Evolutionary conservation across 106 monocot species (phyloP).

Genomic region (Phalaenopsis equestris): DNA sequence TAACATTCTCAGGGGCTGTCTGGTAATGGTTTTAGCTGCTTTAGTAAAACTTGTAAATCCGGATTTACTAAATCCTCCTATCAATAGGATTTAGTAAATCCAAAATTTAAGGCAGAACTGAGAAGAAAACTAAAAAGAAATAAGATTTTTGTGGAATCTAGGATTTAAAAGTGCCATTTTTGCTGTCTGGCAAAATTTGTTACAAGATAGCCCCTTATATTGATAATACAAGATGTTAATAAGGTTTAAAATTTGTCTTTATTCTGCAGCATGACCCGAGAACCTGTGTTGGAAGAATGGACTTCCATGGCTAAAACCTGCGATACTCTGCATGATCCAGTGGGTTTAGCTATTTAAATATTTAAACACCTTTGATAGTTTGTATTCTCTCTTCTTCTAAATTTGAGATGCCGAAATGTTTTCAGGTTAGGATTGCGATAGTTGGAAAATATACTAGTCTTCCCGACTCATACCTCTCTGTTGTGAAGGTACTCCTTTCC

Average conservation of each 20-base stretch:
- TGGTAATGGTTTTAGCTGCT: too few relatives aligned
- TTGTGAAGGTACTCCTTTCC: conserved; percentile 50
- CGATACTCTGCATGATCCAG: conserved; percentile 59
- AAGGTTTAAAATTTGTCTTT: background rate
- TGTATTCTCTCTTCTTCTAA: background rate
- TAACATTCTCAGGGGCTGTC: too few relatives aligned
- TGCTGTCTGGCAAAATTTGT: too few relatives aligned
- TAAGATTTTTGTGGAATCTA: too few relatives aligned
- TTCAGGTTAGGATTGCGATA: conserved; percentile 96
- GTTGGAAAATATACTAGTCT: conserved; percentile 95
- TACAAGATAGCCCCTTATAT: background rate
- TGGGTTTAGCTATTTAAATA: conserved; percentile 16
- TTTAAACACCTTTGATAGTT: conserved; percentile 2
- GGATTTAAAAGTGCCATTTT: too few relatives aligned
- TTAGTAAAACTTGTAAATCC: too few relatives aligned
- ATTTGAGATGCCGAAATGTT: conserved; percentile 4
- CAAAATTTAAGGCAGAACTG: too few relatives aligned
- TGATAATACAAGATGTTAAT: background rate
- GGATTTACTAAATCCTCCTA: too few relatives aligned
- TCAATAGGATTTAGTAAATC: too few relatives aligned
- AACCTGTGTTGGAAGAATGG: conserved; percentile 74
- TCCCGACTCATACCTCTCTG: conserved; percentile 92
- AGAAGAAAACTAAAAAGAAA: too few relatives aligned
- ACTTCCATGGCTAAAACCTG: conserved; percentile 49
- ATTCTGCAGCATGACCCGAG: conserved; percentile 27